Conservation (phyloP, 2,329 filamentous ascomycete species). For the Cercospora sp. region DNA sequence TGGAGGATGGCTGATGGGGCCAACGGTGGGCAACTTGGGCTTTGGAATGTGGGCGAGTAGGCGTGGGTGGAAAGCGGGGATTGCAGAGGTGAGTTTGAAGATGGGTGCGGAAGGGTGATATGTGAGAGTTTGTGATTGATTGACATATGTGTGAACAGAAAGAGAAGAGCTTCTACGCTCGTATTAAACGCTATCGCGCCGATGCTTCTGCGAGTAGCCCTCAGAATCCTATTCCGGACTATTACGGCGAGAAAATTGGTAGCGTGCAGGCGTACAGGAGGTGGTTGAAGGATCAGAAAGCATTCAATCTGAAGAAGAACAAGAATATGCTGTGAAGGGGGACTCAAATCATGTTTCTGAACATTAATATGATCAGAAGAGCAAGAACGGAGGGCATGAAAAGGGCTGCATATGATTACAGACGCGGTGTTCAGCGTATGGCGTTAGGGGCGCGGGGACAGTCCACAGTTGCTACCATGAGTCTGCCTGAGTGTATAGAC, state of each 20-base stretch:
- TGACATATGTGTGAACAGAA: slow-evolving; percentile 55
- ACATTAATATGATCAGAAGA: not conserved
- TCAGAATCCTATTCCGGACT: slow-evolving; percentile 92
- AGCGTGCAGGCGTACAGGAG: slow-evolving; percentile 87
- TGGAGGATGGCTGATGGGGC: slow-evolving; percentile 86
- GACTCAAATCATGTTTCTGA: not conserved
- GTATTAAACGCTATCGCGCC: slow-evolving; percentile 88
- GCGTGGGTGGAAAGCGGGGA: slow-evolving; percentile 60
- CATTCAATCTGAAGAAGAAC: slow-evolving; percentile 86
- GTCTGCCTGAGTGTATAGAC: not conserved
- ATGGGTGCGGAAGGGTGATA: not conserved
- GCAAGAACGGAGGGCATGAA: not conserved
- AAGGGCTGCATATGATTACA: not conserved
- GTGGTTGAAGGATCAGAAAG: slow-evolving; percentile 96
- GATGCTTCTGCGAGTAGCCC: slow-evolving; percentile 87
- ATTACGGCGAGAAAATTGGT: slow-evolving; percentile 97
- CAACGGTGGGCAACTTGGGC: slow-evolving; percentile 73
- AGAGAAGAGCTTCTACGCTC: slow-evolving; percentile 88
- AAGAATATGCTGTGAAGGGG: slow-evolving; percentile 58
- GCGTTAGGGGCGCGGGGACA: not conserved
- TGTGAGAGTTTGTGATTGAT: slow-evolving; percentile 15
- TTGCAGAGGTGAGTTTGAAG: slow-evolving; percentile 59
- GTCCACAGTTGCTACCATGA: not conserved
- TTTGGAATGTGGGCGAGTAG: slow-evolving; percentile 76
- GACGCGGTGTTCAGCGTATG: not conserved